Conservation (phyloP, 805 yeast species). For the Komagataella populi region DNA sequence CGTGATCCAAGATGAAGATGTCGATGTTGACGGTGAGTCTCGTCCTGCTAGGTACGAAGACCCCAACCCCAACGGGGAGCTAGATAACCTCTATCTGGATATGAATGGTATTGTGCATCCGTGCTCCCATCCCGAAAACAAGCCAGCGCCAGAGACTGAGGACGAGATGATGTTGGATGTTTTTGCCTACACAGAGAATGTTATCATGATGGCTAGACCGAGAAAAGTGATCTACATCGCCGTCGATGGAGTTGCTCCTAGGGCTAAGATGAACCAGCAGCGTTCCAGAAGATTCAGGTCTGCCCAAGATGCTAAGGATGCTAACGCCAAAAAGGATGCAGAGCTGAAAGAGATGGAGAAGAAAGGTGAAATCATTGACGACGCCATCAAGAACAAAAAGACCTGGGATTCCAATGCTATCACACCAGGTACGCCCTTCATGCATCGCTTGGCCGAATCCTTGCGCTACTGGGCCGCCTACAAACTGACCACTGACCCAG, state of each 20-base stretch:
- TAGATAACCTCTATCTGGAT: conserved; percentile 86
- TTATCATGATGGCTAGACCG: conserved; percentile 88
- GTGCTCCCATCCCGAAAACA: conserved; percentile 95
- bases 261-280: conserved; percentile 97
- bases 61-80: conserved; percentile 91
- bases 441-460: conserved; percentile 78
- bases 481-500: conserved; percentile 79
- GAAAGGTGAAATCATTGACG: conserved; percentile 67
- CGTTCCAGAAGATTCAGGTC: conserved; percentile 86
- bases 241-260: conserved; percentile 97
- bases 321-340: conserved; percentile 54
- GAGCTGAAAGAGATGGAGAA: conserved; percentile 43
- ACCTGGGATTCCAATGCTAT: conserved; percentile 94
- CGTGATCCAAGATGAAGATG: conserved; percentile 62
- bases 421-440: conserved; percentile 98
- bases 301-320: conserved; percentile 80
- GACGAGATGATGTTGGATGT: conserved; percentile 94
- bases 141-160: conserved; percentile 92
- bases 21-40: conserved; percentile 39
- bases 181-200: conserved; percentile 86
- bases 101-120: conserved; percentile 99
- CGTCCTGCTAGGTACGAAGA: conserved; percentile 50
- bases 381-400: conserved; percentile 55
- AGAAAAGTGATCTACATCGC: conserved; percentile 88
- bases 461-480: conserved; percentile 87